Percentiles rank a stretch among this genome's conserved stretches.
These are phyloP conservation scores for Stygiomarasmius scandens DNA, from an alignment of 1,284 basidiomycete genomes.

Conservation along the genomic window DNA sequence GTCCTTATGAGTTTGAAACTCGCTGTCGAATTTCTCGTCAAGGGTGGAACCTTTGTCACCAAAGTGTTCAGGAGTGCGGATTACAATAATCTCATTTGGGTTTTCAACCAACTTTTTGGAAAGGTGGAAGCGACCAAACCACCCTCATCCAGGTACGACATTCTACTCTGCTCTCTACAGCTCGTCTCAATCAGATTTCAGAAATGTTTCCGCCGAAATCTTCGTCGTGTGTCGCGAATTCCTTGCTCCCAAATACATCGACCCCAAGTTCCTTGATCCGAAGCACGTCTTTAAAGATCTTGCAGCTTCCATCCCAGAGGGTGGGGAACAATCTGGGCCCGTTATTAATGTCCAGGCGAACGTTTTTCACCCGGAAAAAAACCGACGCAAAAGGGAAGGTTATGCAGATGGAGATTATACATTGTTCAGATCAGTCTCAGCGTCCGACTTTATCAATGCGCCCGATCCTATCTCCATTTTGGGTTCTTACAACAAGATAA, in stretches of 20 bases:
- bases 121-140: slow-evolving; percentile 99
- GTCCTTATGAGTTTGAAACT: slow-evolving; percentile 96
- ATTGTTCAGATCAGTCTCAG: slow-evolving; percentile 79
- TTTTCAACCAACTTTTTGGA: slow-evolving; percentile 95
- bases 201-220: slow-evolving; percentile 99
- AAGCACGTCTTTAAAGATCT: slow-evolving; percentile 98
- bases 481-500: slow-evolving; percentile 84
- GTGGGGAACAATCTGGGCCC: slow-evolving; percentile 51
- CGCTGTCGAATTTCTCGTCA: slow-evolving; percentile 92
- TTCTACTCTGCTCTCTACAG: not conserved
- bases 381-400: slow-evolving; percentile 89
- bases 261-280: slow-evolving; percentile 98
- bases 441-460: slow-evolving; percentile 74
- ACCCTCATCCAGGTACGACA: slow-evolving; percentile 85
- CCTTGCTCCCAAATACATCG: slow-evolving; percentile 93
- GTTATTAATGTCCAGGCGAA: slow-evolving; percentile 76
- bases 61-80: slow-evolving; percentile 99
- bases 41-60: slow-evolving; percentile 96
- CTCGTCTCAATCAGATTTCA: slow-evolving; percentile 31
- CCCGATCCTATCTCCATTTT: slow-evolving; percentile 81
- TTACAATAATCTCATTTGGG: slow-evolving; percentile 99
- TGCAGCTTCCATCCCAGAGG: slow-evolving; percentile 49
- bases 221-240: slow-evolving; percentile 98
- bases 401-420: slow-evolving; percentile 96
- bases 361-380: slow-evolving; percentile 98